A percentile compares a stretch with the other conserved stretches of the same genome.
phyloP scores from a whole-genome alignment of 202 grass and related monocot genomes.

The Digitaria exilis region DNA sequence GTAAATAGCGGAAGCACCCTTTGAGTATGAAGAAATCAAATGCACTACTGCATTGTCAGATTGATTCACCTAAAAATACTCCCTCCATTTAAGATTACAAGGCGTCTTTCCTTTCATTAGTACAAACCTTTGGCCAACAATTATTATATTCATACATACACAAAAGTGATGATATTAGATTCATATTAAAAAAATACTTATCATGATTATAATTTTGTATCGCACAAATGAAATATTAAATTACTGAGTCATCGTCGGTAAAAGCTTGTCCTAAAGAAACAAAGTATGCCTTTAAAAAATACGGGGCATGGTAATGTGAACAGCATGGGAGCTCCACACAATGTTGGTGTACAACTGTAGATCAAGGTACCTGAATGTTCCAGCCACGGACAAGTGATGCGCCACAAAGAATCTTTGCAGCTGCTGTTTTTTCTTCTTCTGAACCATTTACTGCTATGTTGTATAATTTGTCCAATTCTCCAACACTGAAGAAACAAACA shows the following conservation, averaged over 20 bases:
- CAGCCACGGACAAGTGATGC: slow-evolving; percentile 89
- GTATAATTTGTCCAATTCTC: slow-evolving; percentile 85
- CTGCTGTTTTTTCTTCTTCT: slow-evolving; percentile 86
- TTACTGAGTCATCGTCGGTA: neutral
- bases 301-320: neutral
- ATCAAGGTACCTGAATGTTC: slow-evolving; percentile 90
- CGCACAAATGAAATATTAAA: neutral
- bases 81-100: neutral
- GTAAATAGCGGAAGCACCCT: neutral
- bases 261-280: neutral
- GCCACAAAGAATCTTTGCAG: slow-evolving; percentile 93
- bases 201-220: too few species aligned
- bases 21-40: slow-evolving; percentile 15
- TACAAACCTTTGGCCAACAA: neutral
- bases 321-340: neutral
- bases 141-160: neutral
- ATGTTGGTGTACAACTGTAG: slow-evolving; percentile 29
- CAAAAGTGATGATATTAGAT: neutral
- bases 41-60: slow-evolving; percentile 10
- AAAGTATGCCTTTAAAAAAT: neutral
- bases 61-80: slow-evolving; percentile 18
- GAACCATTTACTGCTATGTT: slow-evolving; percentile 86
- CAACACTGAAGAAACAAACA: slow-evolving; percentile 58
- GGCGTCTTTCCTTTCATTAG: neutral
- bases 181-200: neutral